Base-by-base conservation (phyloP, 75 land plant species). In the Ceratopteris richardii region DNA sequence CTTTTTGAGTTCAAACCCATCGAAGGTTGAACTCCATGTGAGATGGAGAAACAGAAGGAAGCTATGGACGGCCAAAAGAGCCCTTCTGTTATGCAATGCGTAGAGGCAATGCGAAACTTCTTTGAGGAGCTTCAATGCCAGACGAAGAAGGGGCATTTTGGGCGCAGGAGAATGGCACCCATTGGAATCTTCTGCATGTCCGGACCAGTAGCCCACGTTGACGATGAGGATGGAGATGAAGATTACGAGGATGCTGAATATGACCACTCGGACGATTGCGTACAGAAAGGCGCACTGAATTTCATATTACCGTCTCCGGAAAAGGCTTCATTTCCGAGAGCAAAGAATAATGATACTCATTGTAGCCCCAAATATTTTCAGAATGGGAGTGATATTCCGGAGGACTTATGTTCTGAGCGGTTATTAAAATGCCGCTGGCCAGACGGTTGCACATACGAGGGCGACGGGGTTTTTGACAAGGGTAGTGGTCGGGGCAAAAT, bases 401-500 rank as follows among this genome's bases (percentile, higher is more conserved):
- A 69, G 33, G 72, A 61, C 48, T 16, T 12, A n/a, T 29, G 71
- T 58, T 76, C 95, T n/a, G 87, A 93, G 53, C 96, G 87, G 18
- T 57, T 65, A 1, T 96, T 96, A n/a, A 83, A 72, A 63, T 93
- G 89, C 62, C 66, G 75, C 18, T 93, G 96, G 98, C 61, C 81
- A 22, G 87, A 89, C 81, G 96, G 87, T 14, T 85, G 85, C 47
- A 62, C 74, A 43, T 93, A 93, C 67, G 83, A 85, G 61, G 98
- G 98, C 20, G 84, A 89, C 47, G 85, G 98, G 98, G 68, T 77
- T 51, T 71, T 68, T 54, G 98, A 95, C 58, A 85, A 83, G 80
- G 86, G 72, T 58, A 77, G 82, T 36, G 98, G 98, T 0, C 60
- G 59, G 63, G 98, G 98, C 18, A 90, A 81, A 61, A 64, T 88